Percentiles rank a stretch among this genome's conserved stretches.
These are phyloP conservation scores for Mariannaea elegans DNA, from an alignment of 2,329 filamentous ascomycete species.

Conservation along the genomic window DNA sequence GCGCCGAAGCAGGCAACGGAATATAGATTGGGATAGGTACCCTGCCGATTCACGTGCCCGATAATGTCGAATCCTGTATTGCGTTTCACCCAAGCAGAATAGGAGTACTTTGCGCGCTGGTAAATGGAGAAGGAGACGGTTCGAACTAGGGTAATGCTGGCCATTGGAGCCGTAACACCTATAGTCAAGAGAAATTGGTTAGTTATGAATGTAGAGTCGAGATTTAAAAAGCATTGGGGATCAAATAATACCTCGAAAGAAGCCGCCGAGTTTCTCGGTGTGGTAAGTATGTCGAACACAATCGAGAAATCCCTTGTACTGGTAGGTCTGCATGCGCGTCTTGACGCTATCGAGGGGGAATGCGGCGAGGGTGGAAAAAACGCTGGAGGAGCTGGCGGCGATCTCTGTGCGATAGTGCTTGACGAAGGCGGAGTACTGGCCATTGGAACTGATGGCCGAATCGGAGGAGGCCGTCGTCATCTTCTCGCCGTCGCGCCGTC, in stretches of 20 bases:
- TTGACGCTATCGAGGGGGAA: constrained; percentile 91
- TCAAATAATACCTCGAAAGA: constrained; percentile 76
- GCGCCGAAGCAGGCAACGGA: constrained; percentile 80
- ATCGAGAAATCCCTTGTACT: constrained; percentile 77
- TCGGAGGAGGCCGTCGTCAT: constrained; percentile 33
- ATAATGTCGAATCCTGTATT: constrained; percentile 76
- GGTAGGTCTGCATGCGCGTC: constrained; percentile 89
- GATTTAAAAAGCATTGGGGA: neutral
- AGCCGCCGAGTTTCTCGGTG: constrained; percentile 76
- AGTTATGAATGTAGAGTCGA: constrained; percentile 16
- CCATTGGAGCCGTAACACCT: constrained; percentile 83
- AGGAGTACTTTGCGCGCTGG: constrained; percentile 77
- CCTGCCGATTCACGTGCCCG: constrained; percentile 73
- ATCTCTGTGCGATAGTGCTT: constrained; percentile 85
- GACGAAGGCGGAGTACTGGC: constrained; percentile 58
- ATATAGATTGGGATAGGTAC: constrained; percentile 75
- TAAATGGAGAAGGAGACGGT: constrained; percentile 85
- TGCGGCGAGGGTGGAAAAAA: constrained; percentile 81
- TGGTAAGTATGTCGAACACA: constrained; percentile 80
- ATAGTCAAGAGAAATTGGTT: constrained; percentile 16
- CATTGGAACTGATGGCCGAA: constrained; percentile 14
- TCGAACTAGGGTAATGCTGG: constrained; percentile 79
- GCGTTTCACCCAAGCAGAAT: constrained; percentile 74
- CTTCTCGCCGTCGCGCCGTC: constrained; percentile 41
- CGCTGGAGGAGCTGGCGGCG: constrained; percentile 78